phyloP scores from a whole-genome alignment of 305 asterid genomes.

The Rubia tinctorum region DNA sequence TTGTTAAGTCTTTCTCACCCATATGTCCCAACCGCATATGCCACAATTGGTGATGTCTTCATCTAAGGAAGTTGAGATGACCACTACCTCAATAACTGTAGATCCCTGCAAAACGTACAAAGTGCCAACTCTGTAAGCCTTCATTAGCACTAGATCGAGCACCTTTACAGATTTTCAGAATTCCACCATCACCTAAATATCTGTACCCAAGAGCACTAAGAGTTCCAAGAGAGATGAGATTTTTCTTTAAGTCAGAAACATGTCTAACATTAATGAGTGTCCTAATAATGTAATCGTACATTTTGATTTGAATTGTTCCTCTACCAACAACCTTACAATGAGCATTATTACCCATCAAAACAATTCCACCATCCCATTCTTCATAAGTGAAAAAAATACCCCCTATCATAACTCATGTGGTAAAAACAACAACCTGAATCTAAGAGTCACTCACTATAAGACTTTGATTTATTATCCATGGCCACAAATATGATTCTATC shows the following conservation, averaged over 20 bases:
- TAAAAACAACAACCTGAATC: neutral
- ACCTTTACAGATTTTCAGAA: neutral
- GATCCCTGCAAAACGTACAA: neutral
- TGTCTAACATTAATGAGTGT: constrained; percentile 2
- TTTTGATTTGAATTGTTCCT: neutral
- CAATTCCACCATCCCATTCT: neutral
- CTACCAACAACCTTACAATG: neutral
- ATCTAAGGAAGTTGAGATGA: too few species aligned
- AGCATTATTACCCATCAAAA: neutral
- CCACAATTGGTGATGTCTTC: too few species aligned
- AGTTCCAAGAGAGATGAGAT: neutral
- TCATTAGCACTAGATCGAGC: neutral
- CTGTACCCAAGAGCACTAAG: constrained; percentile 3
- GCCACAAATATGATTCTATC: neutral
- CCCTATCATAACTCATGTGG: too few species aligned
- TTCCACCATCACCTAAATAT: neutral
- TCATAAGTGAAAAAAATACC: neutral
- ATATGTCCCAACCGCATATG: too few species aligned
- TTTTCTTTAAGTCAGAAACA: constrained; percentile 1
- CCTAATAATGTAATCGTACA: neutral
- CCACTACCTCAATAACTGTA: too few species aligned
- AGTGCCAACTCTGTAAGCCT: neutral
- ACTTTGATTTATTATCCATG: neutral
- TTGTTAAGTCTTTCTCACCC: too few species aligned
- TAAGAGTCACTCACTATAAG: neutral